phyloP scores from a whole-genome alignment of 139 green algal genomes.

The Picocystis salinarum region DNA sequence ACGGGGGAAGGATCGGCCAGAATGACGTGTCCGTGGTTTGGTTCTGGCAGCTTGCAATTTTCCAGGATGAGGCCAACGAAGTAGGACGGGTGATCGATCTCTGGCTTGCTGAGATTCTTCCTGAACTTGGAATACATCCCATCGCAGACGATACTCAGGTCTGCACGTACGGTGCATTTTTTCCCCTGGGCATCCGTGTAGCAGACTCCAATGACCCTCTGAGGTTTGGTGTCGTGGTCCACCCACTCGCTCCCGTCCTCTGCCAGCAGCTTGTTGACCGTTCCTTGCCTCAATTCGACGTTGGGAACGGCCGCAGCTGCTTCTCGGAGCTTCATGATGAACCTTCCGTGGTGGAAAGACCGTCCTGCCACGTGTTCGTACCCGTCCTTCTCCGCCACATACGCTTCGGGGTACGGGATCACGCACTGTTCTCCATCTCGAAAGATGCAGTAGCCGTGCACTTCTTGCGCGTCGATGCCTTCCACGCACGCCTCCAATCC shows the following conservation, averaged over 20 bases:
- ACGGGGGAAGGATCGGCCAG: slow-evolving; percentile 82
- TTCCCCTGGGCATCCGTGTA: slow-evolving; percentile 33
- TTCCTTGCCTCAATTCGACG: slow-evolving; percentile 18
- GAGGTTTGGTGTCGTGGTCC: not conserved
- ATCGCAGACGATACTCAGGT: slow-evolving; percentile 88
- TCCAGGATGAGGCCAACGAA: slow-evolving; percentile 85
- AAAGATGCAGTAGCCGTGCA: slow-evolving; percentile 88
- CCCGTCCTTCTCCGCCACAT: not conserved
- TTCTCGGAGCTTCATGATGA: slow-evolving; percentile 70
- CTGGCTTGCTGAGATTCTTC: slow-evolving; percentile 36
- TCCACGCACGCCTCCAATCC: slow-evolving; percentile 59
- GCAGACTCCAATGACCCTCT: slow-evolving; percentile 66
- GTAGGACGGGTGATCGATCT: slow-evolving; percentile 63
- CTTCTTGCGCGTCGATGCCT: slow-evolving; percentile 75
- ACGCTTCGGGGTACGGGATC: slow-evolving; percentile 54
- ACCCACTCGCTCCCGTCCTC: slow-evolving; percentile 42
- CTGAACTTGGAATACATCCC: slow-evolving; percentile 90
- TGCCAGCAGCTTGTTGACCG: slow-evolving; percentile 19
- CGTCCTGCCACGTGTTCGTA: slow-evolving; percentile 60
- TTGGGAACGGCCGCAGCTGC: slow-evolving; percentile 20
- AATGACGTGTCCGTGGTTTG: slow-evolving; percentile 85
- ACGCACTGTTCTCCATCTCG: slow-evolving; percentile 54
- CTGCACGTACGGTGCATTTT: slow-evolving; percentile 28
- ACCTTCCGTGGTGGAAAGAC: slow-evolving; percentile 87
- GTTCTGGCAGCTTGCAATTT: slow-evolving; percentile 42